A percentile compares a stretch with the other conserved stretches of the same genome.
phyloP scores from a whole-genome alignment of 2,329 filamentous ascomycete genomes.

The Botrytis fabae region DNA sequence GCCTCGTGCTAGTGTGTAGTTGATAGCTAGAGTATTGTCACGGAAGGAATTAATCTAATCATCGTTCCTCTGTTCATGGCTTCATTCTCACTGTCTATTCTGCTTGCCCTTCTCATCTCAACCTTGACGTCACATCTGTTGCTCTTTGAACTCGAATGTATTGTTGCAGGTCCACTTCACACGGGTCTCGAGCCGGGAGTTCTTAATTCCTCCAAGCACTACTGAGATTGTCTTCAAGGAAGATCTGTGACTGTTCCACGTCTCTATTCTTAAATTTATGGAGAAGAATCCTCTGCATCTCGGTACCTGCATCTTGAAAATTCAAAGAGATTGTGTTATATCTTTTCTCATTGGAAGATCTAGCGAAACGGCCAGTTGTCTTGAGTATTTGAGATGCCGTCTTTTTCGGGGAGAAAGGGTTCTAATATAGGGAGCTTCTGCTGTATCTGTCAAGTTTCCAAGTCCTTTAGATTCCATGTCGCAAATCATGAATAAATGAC shows the following conservation, averaged over 20 bases:
- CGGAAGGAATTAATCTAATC: neutral
- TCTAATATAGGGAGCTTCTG: neutral
- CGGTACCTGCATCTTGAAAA: neutral
- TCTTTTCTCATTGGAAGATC: neutral
- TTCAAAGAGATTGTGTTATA: neutral
- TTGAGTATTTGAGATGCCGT: neutral
- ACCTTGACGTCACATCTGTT: neutral
- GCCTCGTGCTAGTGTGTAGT: neutral
- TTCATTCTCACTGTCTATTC: neutral
- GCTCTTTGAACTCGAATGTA: neutral
- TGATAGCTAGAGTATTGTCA: neutral
- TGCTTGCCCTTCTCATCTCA: neutral
- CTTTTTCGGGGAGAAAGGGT: fast-evolving
- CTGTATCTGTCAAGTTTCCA: neutral
- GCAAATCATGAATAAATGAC: neutral
- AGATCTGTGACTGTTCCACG: neutral
- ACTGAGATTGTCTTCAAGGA: neutral
- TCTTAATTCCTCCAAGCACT: neutral
- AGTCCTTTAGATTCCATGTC: neutral
- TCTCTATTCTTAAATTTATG: no score
- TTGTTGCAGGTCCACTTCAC: neutral
- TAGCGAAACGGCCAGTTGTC: neutral
- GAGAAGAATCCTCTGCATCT: no score
- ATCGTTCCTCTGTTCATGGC: neutral
- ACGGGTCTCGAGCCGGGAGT: neutral